A percentile compares a stretch with the other conserved stretches of the same genome.
Evolutionary conservation across 495 filamentous ascomycete species (phyloP).

Genomic region (Parathielavia appendiculata): DNA sequence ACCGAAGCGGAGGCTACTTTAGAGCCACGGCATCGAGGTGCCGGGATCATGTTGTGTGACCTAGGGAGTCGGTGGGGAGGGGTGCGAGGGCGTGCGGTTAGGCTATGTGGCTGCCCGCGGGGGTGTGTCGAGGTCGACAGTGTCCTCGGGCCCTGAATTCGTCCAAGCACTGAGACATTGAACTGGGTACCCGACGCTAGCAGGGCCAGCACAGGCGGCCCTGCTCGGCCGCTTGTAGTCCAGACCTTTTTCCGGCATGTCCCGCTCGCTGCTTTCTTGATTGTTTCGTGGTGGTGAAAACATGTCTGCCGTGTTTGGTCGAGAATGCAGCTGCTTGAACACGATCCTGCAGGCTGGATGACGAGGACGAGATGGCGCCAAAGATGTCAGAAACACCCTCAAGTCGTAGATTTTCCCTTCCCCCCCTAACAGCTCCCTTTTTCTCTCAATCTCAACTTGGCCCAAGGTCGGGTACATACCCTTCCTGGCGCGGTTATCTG

Average conservation of each 20-base stretch:
- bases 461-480: no score
- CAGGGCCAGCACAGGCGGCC: neutral
- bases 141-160: neutral
- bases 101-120: neutral
- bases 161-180: slow-evolving; percentile 9
- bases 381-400: neutral
- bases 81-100: neutral
- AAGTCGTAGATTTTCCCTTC: no score
- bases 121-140: neutral
- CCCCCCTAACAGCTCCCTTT: no score
- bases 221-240: neutral
- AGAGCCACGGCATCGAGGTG: slow-evolving; percentile 4
- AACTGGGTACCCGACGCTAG: neutral
- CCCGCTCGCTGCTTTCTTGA: neutral
- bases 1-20: slow-evolving; percentile 10
- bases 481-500: no score
- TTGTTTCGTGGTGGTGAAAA: neutral
- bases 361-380: slow-evolving; percentile 13
- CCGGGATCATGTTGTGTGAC: slow-evolving; percentile 5
- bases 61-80: neutral
- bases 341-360: slow-evolving; percentile 16
- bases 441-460: no score
- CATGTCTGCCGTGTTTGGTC: neutral
- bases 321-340: slow-evolving; percentile 10
- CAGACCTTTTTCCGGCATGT: slow-evolving; percentile 1